phyloP scores from a whole-genome alignment of 805 yeast species.

The Cyberlindnera euphorbiiphila region DNA sequence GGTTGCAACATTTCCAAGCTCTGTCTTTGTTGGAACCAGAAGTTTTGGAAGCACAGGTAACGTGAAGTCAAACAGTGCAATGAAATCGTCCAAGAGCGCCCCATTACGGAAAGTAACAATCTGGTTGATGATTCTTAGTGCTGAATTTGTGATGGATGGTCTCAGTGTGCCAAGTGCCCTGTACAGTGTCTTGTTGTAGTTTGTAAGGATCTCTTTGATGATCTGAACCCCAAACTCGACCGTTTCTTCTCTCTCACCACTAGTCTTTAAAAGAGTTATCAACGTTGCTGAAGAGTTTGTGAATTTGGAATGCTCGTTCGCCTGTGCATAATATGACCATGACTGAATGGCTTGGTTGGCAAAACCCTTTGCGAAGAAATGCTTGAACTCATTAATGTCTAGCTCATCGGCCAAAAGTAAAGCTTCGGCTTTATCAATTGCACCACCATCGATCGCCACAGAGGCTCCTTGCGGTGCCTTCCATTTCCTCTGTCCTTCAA shows the following conservation, averaged over 20 bases:
- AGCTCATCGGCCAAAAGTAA: slow-evolving; percentile 13
- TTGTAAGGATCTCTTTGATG: slow-evolving; percentile 49
- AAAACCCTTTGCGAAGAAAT: slow-evolving; percentile 34
- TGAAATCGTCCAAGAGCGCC: slow-evolving; percentile 49
- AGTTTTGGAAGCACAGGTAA: slow-evolving; percentile 59
- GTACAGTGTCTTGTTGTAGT: slow-evolving; percentile 60
- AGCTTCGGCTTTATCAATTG: slow-evolving; percentile 19
- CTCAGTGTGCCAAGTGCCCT: slow-evolving; percentile 59
- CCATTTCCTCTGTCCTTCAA: slow-evolving; percentile 15
- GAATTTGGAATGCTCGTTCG: slow-evolving; percentile 49
- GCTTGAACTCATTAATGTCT: slow-evolving; percentile 22
- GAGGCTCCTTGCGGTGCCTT: slow-evolving; percentile 12
- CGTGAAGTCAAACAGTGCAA: slow-evolving; percentile 65
- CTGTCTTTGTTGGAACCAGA: slow-evolving; percentile 48
- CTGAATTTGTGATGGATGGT: slow-evolving; percentile 58
- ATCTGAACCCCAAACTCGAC: slow-evolving; percentile 33
- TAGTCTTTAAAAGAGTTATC: slow-evolving; percentile 32
- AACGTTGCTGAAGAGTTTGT: slow-evolving; percentile 41
- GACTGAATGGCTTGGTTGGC: slow-evolving; percentile 37
- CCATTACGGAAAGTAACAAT: slow-evolving; percentile 49
- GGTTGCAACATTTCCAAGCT: slow-evolving; percentile 35
- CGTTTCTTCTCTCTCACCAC: slow-evolving; percentile 16
- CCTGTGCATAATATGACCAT: slow-evolving; percentile 45
- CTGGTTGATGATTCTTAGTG: slow-evolving; percentile 51
- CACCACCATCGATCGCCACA: slow-evolving; percentile 14